A percentile compares a stretch with the other conserved stretches of the same genome.
Evolutionary conservation across 768 basidiomycete genomes (phyloP).

Genomic region (Hygrophoropsis aurantiaca): DNA sequence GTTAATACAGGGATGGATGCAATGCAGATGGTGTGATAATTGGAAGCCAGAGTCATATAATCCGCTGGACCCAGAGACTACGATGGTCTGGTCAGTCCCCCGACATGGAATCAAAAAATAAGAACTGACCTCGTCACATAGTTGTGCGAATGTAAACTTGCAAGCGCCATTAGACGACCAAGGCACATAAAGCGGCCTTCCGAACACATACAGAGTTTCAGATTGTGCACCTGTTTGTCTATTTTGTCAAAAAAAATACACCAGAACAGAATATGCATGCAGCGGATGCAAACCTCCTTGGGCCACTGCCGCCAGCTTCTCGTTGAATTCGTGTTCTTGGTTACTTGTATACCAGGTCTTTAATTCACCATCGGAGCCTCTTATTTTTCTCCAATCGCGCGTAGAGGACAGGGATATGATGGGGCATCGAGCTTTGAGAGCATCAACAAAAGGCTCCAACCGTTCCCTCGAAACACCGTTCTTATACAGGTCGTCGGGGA

Average conservation of each 20-base stretch:
- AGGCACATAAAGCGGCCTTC: constrained; percentile 43
- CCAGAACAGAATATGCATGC: neutral
- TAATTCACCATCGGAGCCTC: constrained; percentile 11
- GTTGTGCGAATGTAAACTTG: constrained; percentile 48
- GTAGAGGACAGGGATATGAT: constrained; percentile 44
- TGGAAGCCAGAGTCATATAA: constrained; percentile 53
- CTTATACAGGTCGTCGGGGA: constrained; percentile 54
- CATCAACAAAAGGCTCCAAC: constrained; percentile 56
- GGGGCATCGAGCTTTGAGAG: constrained; percentile 52
- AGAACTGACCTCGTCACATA: constrained; percentile 40
- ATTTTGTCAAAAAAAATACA: neutral
- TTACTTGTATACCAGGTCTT: constrained; percentile 33
- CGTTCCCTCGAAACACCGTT: constrained; percentile 58
- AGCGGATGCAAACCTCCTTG: constrained; percentile 1
- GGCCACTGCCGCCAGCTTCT: constrained; percentile 4
- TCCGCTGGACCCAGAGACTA: constrained; percentile 55
- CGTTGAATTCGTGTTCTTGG: constrained; percentile 22
- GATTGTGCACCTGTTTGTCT: constrained; percentile 15
- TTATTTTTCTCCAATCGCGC: constrained; percentile 44
- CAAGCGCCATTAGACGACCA: constrained; percentile 40
- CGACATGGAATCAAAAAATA: neutral
- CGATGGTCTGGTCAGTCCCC: neutral
- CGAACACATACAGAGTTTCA: constrained; percentile 45
- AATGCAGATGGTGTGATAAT: constrained; percentile 49
- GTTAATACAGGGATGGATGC: constrained; percentile 49